These are phyloP conservation scores for Ilyonectria destructans DNA, from an alignment of 2,329 filamentous ascomycete genomes.

Conservation along the genomic window DNA sequence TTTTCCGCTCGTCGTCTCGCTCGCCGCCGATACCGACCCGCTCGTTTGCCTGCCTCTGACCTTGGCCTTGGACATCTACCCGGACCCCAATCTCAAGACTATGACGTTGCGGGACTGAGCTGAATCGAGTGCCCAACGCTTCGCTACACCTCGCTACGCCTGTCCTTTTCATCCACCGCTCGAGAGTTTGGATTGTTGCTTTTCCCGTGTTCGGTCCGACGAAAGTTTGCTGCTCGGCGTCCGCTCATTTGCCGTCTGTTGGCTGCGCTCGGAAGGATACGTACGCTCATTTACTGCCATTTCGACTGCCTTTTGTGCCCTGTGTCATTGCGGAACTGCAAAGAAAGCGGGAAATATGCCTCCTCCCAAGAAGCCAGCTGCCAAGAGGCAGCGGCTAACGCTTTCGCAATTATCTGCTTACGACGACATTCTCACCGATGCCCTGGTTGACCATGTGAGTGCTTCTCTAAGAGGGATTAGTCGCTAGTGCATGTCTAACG, in stretches of 20 bases:
- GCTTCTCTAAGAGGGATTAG: slow-evolving; percentile 20
- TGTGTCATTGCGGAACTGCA: slow-evolving; percentile 10
- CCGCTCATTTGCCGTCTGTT: slow-evolving; percentile 35
- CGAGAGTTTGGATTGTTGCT: slow-evolving; percentile 25
- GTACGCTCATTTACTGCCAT: slow-evolving; percentile 42
- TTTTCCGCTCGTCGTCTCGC: slow-evolving; percentile 15
- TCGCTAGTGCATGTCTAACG: slow-evolving; percentile 42
- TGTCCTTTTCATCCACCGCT: slow-evolving; percentile 30
- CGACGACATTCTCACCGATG: slow-evolving; percentile 96
- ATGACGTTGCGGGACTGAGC: slow-evolving; percentile 50
- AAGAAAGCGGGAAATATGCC: slow-evolving; percentile 52
- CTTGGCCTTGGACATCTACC: slow-evolving; percentile 8
- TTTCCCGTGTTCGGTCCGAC: slow-evolving; percentile 8
- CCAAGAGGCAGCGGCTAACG: slow-evolving; percentile 82
- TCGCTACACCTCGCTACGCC: slow-evolving; percentile 16
- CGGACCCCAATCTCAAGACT: slow-evolving; percentile 35
- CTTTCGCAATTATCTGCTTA: slow-evolving; percentile 91
- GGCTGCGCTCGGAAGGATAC: slow-evolving; percentile 36
- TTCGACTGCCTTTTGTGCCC: slow-evolving; percentile 21
- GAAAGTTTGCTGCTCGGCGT: slow-evolving; percentile 34
- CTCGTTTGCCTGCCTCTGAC: slow-evolving; percentile 31
- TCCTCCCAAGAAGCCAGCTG: slow-evolving; percentile 53
- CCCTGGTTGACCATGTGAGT: slow-evolving; percentile 93
- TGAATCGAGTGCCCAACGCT: slow-evolving; percentile 42
- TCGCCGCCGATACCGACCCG: slow-evolving; percentile 18